Evolutionary conservation across 352 stramenopile genomes (phyloP).

Genomic region (Phytophthora capsici): DNA sequence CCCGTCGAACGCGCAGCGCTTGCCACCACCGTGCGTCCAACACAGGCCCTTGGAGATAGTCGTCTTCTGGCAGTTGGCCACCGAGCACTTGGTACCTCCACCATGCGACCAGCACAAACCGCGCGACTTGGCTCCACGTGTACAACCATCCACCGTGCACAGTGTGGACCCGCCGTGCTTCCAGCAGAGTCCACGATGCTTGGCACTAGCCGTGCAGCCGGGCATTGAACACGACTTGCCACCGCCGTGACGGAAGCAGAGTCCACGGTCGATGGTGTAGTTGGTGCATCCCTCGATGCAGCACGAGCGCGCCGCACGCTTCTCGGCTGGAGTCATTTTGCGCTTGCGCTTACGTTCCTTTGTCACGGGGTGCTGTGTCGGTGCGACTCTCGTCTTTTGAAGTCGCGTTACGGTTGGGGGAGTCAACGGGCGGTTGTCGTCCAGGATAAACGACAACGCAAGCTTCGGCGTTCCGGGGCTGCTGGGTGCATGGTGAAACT

Average conservation of each 20-base stretch:
- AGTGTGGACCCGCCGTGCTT: constrained; percentile 43
- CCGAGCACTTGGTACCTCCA: constrained; percentile 75
- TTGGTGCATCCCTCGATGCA: constrained; percentile 51
- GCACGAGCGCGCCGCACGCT: constrained; percentile 54
- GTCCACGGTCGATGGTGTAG: constrained; percentile 57
- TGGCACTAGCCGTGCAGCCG: constrained; percentile 51
- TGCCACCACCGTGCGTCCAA: constrained; percentile 54
- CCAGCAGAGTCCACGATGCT: constrained; percentile 55
- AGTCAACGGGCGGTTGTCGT: constrained; percentile 21
- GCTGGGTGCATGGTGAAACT: background rate
- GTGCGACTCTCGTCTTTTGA: background rate
- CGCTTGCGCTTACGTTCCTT: constrained; percentile 18
- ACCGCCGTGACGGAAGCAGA: constrained; percentile 48
- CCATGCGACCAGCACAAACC: constrained; percentile 87
- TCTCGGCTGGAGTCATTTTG: constrained; percentile 12
- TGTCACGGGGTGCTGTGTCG: constrained; percentile 6
- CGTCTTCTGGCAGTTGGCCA: constrained; percentile 41
- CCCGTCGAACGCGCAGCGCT: constrained; percentile 38
- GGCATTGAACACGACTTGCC: constrained; percentile 59
- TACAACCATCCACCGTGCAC: constrained; percentile 60
- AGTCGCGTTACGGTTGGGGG: constrained; percentile 8
- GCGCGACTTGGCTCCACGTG: constrained; percentile 74
- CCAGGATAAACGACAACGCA: constrained; percentile 36
- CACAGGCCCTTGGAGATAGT: constrained; percentile 48
- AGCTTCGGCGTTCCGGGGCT: constrained; percentile 19